A percentile compares a stretch with the other conserved stretches of the same genome.
These are phyloP conservation scores for Mortierella polycephala DNA, from an alignment of 371 early-diverging fungal genomes.

Conservation along the genomic window DNA sequence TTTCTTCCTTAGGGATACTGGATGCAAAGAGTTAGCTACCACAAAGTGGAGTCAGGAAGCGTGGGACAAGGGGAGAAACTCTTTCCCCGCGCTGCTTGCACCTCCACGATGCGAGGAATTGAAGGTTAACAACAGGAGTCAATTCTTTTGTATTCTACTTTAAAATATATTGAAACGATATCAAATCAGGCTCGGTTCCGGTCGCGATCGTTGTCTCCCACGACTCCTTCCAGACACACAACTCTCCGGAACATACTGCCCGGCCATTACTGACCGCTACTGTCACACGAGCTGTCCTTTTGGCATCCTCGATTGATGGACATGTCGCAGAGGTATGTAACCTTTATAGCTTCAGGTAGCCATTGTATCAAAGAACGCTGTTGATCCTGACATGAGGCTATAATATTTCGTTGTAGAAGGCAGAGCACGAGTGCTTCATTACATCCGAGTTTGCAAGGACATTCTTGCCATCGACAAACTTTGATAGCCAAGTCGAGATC, in stretches of 20 bases:
- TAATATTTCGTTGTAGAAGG: conserved; percentile 9
- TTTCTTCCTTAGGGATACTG: background rate
- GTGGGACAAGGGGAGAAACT: background rate
- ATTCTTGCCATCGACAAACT: conserved; percentile 21
- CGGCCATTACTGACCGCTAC: conserved; percentile 29
- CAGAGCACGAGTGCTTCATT: conserved; percentile 43
- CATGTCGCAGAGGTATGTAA: conserved; percentile 40
- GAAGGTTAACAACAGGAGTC: background rate
- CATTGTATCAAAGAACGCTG: background rate
- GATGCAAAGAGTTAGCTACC: background rate
- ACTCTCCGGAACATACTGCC: conserved; percentile 6
- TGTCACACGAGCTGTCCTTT: conserved; percentile 39
- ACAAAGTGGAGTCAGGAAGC: background rate
- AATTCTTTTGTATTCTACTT: conserved; percentile 3
- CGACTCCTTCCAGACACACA: conserved; percentile 36
- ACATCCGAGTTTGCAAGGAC: conserved; percentile 45
- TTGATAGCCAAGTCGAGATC: conserved; percentile 39
- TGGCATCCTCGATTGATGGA: conserved; percentile 53
- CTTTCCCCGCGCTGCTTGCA: background rate
- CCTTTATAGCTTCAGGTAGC: background rate
- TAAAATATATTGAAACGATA: background rate
- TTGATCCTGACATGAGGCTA: background rate
- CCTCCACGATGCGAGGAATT: background rate
- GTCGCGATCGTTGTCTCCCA: conserved; percentile 47
- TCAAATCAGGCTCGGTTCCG: conserved; percentile 57